phyloP scores from a whole-genome alignment of 768 basidiomycete species.

The Coprinopsis marcescibilis region DNA sequence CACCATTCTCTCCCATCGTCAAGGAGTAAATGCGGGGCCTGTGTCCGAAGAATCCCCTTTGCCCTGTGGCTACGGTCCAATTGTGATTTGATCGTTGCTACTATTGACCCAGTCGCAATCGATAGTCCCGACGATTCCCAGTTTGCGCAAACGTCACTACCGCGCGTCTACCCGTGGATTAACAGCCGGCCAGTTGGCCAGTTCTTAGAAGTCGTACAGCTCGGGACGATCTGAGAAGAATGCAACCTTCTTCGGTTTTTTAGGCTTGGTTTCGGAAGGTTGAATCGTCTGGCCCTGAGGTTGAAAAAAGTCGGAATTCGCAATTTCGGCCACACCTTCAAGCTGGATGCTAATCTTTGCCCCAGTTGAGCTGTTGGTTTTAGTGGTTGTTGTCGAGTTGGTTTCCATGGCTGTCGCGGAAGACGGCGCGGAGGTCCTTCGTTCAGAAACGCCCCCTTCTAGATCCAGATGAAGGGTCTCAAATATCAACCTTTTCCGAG shows the following conservation, averaged over 20 bases:
- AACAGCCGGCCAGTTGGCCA: no score
- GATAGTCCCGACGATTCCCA: no score
- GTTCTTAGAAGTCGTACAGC: slow-evolving; percentile 48
- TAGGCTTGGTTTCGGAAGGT: slow-evolving; percentile 6
- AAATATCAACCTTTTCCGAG: slow-evolving; percentile 78
- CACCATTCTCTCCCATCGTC: no score
- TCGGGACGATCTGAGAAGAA: slow-evolving; percentile 66
- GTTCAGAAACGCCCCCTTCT: slow-evolving; percentile 78
- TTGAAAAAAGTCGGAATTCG: no score
- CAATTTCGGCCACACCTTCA: not conserved
- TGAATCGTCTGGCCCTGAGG: not conserved
- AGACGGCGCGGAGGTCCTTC: slow-evolving; percentile 50
- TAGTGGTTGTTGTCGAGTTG: slow-evolving; percentile 7
- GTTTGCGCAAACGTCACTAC: no score
- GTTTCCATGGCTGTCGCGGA: slow-evolving; percentile 5
- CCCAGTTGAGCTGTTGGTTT: not conserved
- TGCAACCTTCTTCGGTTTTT: slow-evolving; percentile 52
- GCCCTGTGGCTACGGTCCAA: not conserved
- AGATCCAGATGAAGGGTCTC: slow-evolving; percentile 88
- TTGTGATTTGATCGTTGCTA: not conserved
- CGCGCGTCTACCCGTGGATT: no score
- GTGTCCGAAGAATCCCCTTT: not conserved
- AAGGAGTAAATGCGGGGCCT: no score
- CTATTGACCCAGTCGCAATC: no score
- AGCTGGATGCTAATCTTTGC: slow-evolving; percentile 8